Conservation (phyloP, 2,329 filamentous ascomycete species). For the Aspergillus sp. region DNA sequence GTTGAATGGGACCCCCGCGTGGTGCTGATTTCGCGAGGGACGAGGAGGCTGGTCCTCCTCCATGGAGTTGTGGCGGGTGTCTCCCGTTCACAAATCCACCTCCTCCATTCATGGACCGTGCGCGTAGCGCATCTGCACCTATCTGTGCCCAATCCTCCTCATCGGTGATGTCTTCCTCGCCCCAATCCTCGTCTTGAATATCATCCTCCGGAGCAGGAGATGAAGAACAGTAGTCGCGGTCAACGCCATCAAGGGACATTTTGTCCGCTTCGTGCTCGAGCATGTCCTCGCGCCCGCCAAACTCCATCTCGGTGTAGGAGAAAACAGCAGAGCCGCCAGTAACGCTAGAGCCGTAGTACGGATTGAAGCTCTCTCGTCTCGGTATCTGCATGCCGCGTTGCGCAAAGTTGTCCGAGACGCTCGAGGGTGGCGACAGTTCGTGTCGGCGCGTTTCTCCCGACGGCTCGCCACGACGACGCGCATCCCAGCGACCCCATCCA, state of each 20-base stretch:
- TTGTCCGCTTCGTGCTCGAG: slow-evolving; percentile 87
- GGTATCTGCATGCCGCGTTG: slow-evolving; percentile 55
- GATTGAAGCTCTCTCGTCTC: slow-evolving; percentile 41
- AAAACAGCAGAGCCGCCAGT: slow-evolving; percentile 74
- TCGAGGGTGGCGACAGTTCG: slow-evolving; percentile 55
- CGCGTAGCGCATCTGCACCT: slow-evolving; percentile 81
- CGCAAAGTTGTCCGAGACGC: slow-evolving; percentile 51
- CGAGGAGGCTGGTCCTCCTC: slow-evolving; percentile 43
- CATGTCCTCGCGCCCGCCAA: slow-evolving; percentile 65
- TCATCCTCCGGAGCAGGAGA: slow-evolving; percentile 72
- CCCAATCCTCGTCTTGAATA: slow-evolving; percentile 73
- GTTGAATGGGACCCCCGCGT: slow-evolving; percentile 39
- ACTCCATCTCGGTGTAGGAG: slow-evolving; percentile 69
- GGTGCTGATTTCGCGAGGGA: slow-evolving; percentile 48
- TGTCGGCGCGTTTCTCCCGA: slow-evolving; percentile 34
- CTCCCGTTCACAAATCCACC: slow-evolving; percentile 45
- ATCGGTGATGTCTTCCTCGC: slow-evolving; percentile 87
- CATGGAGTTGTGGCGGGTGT: slow-evolving; percentile 34
- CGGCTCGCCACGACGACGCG: slow-evolving; percentile 70
- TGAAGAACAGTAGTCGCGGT: slow-evolving; percentile 69
- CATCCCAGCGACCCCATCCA: slow-evolving; percentile 96
- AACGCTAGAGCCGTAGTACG: slow-evolving; percentile 64
- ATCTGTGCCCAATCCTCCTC: slow-evolving; percentile 95
- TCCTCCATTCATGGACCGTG: slow-evolving; percentile 57
- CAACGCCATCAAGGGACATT: slow-evolving; percentile 84